Evolutionary conservation across 768 basidiomycete species (phyloP).

Genomic region (Amanita jacksonii): DNA sequence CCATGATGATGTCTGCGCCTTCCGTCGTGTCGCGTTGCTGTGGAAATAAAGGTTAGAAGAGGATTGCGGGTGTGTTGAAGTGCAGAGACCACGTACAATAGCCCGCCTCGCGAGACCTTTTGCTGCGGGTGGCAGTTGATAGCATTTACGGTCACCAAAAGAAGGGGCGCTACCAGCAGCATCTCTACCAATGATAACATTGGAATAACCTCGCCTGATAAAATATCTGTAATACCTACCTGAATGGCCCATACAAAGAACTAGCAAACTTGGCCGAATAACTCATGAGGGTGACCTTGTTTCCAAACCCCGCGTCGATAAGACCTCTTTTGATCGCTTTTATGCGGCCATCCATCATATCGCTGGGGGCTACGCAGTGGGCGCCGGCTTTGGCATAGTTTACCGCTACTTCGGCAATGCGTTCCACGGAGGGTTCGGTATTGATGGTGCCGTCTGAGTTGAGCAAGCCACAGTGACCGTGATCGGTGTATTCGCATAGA

Average conservation of each 20-base stretch:
- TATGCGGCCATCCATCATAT: constrained; percentile 99
- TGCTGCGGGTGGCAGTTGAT: constrained; percentile 86
- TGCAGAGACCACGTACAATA: constrained; percentile 50
- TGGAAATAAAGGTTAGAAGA: constrained; percentile 4
- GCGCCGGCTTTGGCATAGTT: constrained; percentile 93
- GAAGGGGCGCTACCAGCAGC: constrained; percentile 95
- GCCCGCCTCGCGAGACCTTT: constrained; percentile 90
- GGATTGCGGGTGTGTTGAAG: not conserved
- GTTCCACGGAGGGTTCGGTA: constrained; percentile 66
- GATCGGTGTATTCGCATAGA: constrained; percentile 98
- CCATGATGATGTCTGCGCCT: constrained; percentile 98
- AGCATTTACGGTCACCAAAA: constrained; percentile 95
- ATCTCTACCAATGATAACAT: constrained; percentile 44
- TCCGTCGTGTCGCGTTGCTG: constrained; percentile 86
- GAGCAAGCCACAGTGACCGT: constrained; percentile 91
- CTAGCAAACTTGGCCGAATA: constrained; percentile 99
- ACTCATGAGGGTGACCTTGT: constrained; percentile 88
- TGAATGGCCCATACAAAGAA: constrained; percentile 90
- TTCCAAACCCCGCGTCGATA: constrained; percentile 77
- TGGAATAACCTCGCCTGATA: not conserved
- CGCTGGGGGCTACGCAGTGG: constrained; percentile 95
- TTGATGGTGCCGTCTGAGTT: constrained; percentile 69
- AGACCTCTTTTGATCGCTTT: constrained; percentile 80
- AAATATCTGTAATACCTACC: constrained; percentile 33
- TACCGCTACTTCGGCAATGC: constrained; percentile 88